Conservation (phyloP, 164 flowering plant genomes). For the Liquidambar formosana region DNA sequence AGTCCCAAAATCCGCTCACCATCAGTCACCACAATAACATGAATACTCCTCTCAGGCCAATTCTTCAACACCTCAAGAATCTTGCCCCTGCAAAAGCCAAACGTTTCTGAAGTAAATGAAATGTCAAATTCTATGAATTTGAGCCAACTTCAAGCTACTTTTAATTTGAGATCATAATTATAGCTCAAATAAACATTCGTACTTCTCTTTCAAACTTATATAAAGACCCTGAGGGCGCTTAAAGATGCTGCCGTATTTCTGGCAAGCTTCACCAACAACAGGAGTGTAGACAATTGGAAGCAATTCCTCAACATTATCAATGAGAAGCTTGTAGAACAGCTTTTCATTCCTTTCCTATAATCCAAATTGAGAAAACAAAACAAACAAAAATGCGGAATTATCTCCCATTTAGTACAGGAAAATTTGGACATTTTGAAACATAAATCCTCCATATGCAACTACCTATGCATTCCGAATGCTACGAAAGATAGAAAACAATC, state of each 20-base stretch:
- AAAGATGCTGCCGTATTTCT: slow-evolving; percentile 82
- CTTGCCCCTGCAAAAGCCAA: slow-evolving; percentile 56
- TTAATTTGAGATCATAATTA: neutral
- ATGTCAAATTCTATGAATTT: too few relatives aligned
- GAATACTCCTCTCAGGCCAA: slow-evolving; percentile 69
- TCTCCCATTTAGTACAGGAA: neutral
- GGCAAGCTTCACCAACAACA: slow-evolving; percentile 90
- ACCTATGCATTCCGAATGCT: too few relatives aligned
- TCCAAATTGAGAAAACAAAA: neutral
- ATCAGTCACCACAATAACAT: slow-evolving; percentile 84
- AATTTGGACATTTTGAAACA: neutral
- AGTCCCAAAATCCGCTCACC: slow-evolving; percentile 85
- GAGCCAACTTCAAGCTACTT: neutral
- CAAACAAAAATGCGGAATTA: too few relatives aligned
- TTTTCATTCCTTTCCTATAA: slow-evolving; percentile 72
- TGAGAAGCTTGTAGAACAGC: slow-evolving; percentile 78
- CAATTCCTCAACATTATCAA: slow-evolving; percentile 82
- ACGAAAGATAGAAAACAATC: too few relatives aligned
- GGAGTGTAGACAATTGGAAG: slow-evolving; percentile 88
- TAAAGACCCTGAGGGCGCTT: slow-evolving; percentile 83
- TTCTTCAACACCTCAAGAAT: slow-evolving; percentile 71
- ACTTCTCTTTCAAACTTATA: slow-evolving; percentile 84
- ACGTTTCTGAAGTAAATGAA: neutral
- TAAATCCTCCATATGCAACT: too few relatives aligned
- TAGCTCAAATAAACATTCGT: slow-evolving; percentile 11